A percentile compares a stretch with the other conserved stretches of the same genome.
Conservation (phyloP, 805 yeast genomes). For the Tetrapisispora pingtungensis region DNA sequence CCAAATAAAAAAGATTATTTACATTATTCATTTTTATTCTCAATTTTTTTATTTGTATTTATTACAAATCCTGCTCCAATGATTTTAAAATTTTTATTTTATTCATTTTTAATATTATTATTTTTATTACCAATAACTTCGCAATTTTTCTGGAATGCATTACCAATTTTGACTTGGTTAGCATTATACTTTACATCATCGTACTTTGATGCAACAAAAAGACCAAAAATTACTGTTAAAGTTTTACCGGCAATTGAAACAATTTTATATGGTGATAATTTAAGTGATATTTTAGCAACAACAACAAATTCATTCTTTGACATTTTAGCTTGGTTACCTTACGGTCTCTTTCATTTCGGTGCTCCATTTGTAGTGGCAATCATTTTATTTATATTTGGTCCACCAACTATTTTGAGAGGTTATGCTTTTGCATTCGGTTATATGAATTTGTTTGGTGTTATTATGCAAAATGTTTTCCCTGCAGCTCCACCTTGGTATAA, state of each 20-base stretch:
- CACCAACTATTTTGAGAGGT: slow-evolving; percentile 74
- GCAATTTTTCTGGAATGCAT: slow-evolving; percentile 72
- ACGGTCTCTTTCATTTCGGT: slow-evolving; percentile 84
- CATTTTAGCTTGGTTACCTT: slow-evolving; percentile 85
- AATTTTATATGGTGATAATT: slow-evolving; percentile 80
- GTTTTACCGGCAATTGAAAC: slow-evolving; percentile 87
- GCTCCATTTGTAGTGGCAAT: slow-evolving; percentile 80
- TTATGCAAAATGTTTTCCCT: slow-evolving; percentile 73
- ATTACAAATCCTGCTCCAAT: slow-evolving; percentile 46
- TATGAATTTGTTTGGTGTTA: slow-evolving; percentile 80
- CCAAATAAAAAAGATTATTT: slow-evolving; percentile 40
- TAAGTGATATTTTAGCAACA: slow-evolving; percentile 72
- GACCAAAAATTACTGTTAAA: slow-evolving; percentile 81
- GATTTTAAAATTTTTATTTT: slow-evolving; percentile 25
- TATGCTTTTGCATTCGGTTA: slow-evolving; percentile 92
- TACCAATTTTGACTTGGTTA: slow-evolving; percentile 81
- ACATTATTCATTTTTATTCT: slow-evolving; percentile 41
- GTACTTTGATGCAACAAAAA: slow-evolving; percentile 61
- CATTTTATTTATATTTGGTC: slow-evolving; percentile 73
- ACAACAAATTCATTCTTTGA: slow-evolving; percentile 56
- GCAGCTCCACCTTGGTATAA: slow-evolving; percentile 98
- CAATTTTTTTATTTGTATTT: slow-evolving; percentile 49
- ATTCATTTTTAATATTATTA: slow-evolving; percentile 33
- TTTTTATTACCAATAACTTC: slow-evolving; percentile 67
- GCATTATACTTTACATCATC: slow-evolving; percentile 69